Conservation (phyloP, 192 early-diverging fungal species). For the Podila clonocystis region DNA sequence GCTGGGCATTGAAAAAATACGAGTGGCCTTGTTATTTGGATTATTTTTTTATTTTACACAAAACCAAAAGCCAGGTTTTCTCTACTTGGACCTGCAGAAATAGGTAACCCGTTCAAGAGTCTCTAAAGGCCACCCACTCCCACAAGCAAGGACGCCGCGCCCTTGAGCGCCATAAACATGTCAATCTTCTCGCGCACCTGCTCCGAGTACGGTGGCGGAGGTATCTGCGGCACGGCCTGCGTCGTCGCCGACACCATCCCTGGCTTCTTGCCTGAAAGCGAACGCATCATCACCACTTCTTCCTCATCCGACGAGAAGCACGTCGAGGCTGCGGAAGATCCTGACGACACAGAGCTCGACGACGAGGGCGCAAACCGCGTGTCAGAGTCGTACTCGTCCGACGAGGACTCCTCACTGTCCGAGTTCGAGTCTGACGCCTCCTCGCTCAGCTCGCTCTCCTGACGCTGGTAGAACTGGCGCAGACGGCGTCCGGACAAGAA, state of each 20-base stretch:
- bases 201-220: slow-evolving; percentile 17
- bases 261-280: neutral
- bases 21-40: too few species aligned
- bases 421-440: slow-evolving; percentile 8
- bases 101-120: too few species aligned
- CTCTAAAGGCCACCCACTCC: slow-evolving; percentile 29
- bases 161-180: slow-evolving; percentile 48
- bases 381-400: slow-evolving; percentile 3
- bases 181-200: slow-evolving; percentile 47
- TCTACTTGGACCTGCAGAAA: too few species aligned
- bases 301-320: slow-evolving; percentile 7
- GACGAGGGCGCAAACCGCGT: neutral
- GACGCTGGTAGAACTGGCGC: slow-evolving; percentile 1
- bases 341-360: neutral
- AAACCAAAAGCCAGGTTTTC: too few species aligned
- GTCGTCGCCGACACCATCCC: neutral
- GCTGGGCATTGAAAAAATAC: too few species aligned
- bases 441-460: slow-evolving; percentile 11
- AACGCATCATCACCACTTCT: slow-evolving; percentile 19
- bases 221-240: neutral
- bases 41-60: too few species aligned
- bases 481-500: slow-evolving; percentile 1
- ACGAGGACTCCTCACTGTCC: neutral
- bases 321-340: neutral
- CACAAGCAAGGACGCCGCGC: slow-evolving; percentile 37